These are phyloP conservation scores for Colletotrichum sp. DNA, from an alignment of 2,329 filamentous ascomycete genomes.

Conservation along the genomic window DNA sequence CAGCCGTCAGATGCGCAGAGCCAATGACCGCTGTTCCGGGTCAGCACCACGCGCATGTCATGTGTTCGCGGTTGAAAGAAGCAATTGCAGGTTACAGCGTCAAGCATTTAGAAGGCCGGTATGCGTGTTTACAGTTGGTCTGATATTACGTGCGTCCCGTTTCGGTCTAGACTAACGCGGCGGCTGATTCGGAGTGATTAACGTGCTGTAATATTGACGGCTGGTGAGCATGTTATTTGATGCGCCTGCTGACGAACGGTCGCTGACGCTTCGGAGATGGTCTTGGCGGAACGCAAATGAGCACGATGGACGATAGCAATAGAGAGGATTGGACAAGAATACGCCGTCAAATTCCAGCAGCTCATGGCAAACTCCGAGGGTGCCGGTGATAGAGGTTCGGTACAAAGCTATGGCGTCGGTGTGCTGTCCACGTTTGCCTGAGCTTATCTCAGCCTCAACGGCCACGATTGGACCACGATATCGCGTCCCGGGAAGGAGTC, in stretches of 20 bases:
- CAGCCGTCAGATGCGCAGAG: background rate
- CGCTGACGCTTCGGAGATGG: background rate
- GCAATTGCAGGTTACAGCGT: background rate
- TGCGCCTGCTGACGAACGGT: background rate
- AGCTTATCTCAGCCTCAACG: slow-evolving; percentile 8
- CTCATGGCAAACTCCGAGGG: background rate
- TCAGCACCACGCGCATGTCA: background rate
- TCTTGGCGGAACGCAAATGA: background rate
- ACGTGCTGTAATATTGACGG: background rate
- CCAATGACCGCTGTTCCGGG: background rate
- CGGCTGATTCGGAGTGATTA: background rate
- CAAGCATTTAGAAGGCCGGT: background rate
- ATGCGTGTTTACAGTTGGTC: background rate
- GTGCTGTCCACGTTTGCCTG: background rate
- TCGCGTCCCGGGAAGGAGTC: background rate
- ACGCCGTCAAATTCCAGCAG: background rate
- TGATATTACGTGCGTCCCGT: background rate
- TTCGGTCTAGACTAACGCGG: background rate
- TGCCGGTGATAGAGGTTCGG: background rate
- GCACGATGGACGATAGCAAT: background rate
- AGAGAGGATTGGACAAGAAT: fast-evolving
- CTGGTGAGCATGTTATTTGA: fast-evolving
- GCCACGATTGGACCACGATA: background rate
- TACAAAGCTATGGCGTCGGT: background rate
- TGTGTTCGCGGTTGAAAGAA: background rate